These are phyloP conservation scores for Ceratobasidium sp. DNA, from an alignment of 1,284 basidiomycete genomes.

Conservation along the genomic window DNA sequence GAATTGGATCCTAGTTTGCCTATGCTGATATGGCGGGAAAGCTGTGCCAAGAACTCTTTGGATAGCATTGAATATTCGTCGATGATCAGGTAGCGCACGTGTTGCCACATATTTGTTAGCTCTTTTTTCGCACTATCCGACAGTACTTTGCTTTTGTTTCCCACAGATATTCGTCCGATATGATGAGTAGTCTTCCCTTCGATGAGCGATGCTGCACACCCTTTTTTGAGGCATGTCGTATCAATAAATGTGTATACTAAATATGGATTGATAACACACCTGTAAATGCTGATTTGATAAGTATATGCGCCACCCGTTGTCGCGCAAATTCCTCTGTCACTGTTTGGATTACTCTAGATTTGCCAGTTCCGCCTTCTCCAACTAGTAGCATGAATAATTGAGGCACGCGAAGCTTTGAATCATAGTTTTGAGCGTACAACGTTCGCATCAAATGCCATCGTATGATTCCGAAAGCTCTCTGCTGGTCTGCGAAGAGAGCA, in stretches of 20 bases:
- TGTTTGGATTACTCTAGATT: slow-evolving; percentile 41
- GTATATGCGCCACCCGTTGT: slow-evolving; percentile 11
- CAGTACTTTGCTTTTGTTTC: background rate
- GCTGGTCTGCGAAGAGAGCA: slow-evolving; percentile 18
- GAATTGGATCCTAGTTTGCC: slow-evolving; percentile 42
- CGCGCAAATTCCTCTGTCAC: slow-evolving; percentile 29
- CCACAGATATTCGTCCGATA: background rate
- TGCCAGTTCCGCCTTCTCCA: slow-evolving; percentile 42
- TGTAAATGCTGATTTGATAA: slow-evolving; percentile 54
- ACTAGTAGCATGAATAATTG: slow-evolving; percentile 37
- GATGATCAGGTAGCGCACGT: slow-evolving; percentile 51
- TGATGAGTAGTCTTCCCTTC: slow-evolving; percentile 53
- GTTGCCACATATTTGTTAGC: background rate
- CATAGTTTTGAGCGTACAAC: background rate
- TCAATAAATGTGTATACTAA: too few relatives aligned
- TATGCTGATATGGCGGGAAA: slow-evolving; percentile 49
- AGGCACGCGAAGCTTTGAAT: background rate
- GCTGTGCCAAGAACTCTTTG: slow-evolving; percentile 50
- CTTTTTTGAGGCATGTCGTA: too few relatives aligned
- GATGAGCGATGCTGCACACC: slow-evolving; percentile 53
- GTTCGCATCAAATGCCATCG: background rate
- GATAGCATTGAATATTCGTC: slow-evolving; percentile 56
- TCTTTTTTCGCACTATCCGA: background rate
- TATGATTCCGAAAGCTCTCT: slow-evolving; percentile 21
- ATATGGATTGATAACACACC: too few relatives aligned